Evolutionary conservation across 2,329 filamentous ascomycete genomes (phyloP).

Genomic region (Neurospora crassa): DNA sequence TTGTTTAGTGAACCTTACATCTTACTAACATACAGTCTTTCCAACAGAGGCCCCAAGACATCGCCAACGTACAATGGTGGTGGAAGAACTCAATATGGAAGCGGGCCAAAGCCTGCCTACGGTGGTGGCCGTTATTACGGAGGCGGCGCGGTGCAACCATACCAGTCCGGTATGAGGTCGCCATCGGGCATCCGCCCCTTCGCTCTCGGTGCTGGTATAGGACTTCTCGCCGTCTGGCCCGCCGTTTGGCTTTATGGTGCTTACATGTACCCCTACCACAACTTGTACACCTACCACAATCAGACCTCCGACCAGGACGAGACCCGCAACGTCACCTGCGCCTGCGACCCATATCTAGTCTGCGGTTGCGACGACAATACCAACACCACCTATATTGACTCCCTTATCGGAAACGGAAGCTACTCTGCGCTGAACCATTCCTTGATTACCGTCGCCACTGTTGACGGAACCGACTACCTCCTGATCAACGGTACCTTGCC

Average conservation of each 20-base stretch:
- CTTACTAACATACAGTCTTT: slow-evolving; percentile 8
- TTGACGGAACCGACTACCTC: slow-evolving; percentile 55
- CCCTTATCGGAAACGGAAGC: slow-evolving; percentile 56
- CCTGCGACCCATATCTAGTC: slow-evolving; percentile 44
- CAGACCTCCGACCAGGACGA: slow-evolving; percentile 42
- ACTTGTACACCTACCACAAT: slow-evolving; percentile 41
- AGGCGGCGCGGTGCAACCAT: slow-evolving; percentile 55
- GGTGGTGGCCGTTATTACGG: slow-evolving; percentile 57
- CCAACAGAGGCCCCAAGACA: slow-evolving; percentile 12
- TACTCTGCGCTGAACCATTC: slow-evolving; percentile 50
- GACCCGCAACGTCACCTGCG: slow-evolving; percentile 50
- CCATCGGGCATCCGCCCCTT: slow-evolving; percentile 43
- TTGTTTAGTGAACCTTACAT: neutral
- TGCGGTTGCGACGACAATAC: slow-evolving; percentile 65
- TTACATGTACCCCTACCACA: slow-evolving; percentile 50
- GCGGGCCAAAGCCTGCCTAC: slow-evolving; percentile 45
- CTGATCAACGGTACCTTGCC: slow-evolving; percentile 68
- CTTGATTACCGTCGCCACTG: slow-evolving; percentile 49
- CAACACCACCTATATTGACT: slow-evolving; percentile 47
- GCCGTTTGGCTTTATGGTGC: slow-evolving; percentile 55
- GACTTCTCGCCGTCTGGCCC: slow-evolving; percentile 49
- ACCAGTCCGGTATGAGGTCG: slow-evolving; percentile 40
- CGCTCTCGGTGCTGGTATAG: slow-evolving; percentile 33
- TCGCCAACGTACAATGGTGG: slow-evolving; percentile 25
- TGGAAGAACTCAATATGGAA: slow-evolving; percentile 46